Evolutionary conservation across 164 flowering plant genomes (phyloP).

Genomic region (Kalanchoe fedtschenkoi): DNA sequence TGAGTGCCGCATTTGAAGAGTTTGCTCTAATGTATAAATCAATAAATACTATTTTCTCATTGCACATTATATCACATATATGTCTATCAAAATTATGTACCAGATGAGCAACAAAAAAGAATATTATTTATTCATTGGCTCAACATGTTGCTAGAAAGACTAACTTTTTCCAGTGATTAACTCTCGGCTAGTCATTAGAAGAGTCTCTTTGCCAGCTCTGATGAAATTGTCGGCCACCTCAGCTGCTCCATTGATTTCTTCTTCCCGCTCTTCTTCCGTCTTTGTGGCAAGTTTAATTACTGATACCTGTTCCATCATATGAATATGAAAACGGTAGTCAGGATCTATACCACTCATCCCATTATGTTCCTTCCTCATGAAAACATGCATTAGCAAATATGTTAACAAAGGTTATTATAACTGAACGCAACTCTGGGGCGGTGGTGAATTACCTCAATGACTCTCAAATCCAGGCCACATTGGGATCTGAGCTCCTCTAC

Average conservation of each 20-base stretch:
- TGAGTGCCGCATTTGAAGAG: too few relatives aligned
- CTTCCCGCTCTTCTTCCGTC: slow-evolving; percentile 72
- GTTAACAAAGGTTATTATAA: not conserved
- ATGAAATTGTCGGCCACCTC: slow-evolving; percentile 69
- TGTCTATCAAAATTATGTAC: too few relatives aligned
- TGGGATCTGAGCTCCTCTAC: slow-evolving; percentile 71
- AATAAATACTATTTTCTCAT: too few relatives aligned
- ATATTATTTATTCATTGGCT: not conserved
- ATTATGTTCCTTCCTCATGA: not conserved
- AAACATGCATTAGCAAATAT: not conserved
- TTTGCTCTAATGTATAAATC: too few relatives aligned
- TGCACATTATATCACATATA: too few relatives aligned
- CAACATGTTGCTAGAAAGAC: slow-evolving; percentile 17
- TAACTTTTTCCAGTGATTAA: slow-evolving; percentile 81
- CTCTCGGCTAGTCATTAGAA: slow-evolving; percentile 78
- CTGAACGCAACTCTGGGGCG: not conserved
- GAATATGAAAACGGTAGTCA: not conserved
- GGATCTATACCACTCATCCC: not conserved
- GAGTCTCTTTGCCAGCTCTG: slow-evolving; percentile 55
- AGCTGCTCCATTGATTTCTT: slow-evolving; percentile 57
- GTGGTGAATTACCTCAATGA: slow-evolving; percentile 56
- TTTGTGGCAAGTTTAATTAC: slow-evolving; percentile 80
- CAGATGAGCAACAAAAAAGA: too few relatives aligned
- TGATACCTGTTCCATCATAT: slow-evolving; percentile 39
- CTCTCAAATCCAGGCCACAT: slow-evolving; percentile 31